Percentiles rank a stretch among this genome's conserved stretches.
phyloP scores from a whole-genome alignment of 305 asterid species.

The Rubia tinctorum region DNA sequence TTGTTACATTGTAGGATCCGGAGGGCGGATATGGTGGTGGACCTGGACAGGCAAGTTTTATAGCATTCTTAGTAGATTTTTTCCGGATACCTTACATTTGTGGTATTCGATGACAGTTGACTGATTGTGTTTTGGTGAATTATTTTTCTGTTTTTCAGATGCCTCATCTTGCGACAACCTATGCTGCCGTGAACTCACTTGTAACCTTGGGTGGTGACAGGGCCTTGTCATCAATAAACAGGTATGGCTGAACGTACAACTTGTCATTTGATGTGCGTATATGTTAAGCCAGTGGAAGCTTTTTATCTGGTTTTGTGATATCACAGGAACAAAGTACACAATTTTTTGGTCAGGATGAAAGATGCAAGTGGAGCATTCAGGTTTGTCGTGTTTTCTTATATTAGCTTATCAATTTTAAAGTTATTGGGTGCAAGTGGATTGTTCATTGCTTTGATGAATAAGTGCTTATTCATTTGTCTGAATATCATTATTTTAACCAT shows the following conservation, averaged over 20 bases:
- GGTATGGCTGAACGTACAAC: slow-evolving; percentile 37
- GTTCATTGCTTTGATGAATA: not conserved
- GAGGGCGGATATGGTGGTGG: slow-evolving; percentile 99
- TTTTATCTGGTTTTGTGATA: slow-evolving; percentile 16
- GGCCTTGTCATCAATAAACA: slow-evolving; percentile 75
- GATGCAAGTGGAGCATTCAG: slow-evolving; percentile 94
- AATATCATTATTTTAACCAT: not conserved
- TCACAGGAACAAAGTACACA: slow-evolving; percentile 53
- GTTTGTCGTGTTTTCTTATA: slow-evolving; percentile 27
- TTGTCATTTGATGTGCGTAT: slow-evolving; percentile 8
- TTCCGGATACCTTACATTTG: not conserved
- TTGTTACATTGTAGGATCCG: slow-evolving; percentile 48
- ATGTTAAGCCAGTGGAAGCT: slow-evolving; percentile 7
- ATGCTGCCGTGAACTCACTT: slow-evolving; percentile 85
- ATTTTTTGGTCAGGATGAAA: slow-evolving; percentile 77
- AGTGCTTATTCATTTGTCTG: not conserved
- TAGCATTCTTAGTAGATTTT: slow-evolving; percentile 11
- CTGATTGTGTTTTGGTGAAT: slow-evolving; percentile 1
- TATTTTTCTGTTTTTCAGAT: slow-evolving; percentile 36
- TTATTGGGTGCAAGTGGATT: not conserved
- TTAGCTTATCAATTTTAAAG: not conserved
- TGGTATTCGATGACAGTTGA: not conserved
- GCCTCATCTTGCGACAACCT: slow-evolving; percentile 99
- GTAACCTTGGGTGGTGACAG: slow-evolving; percentile 66
- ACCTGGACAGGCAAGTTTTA: slow-evolving; percentile 83